These are phyloP conservation scores for Pseudogymnoascus sp. DNA, from an alignment of 2,329 filamentous ascomycete species.

Conservation along the genomic window DNA sequence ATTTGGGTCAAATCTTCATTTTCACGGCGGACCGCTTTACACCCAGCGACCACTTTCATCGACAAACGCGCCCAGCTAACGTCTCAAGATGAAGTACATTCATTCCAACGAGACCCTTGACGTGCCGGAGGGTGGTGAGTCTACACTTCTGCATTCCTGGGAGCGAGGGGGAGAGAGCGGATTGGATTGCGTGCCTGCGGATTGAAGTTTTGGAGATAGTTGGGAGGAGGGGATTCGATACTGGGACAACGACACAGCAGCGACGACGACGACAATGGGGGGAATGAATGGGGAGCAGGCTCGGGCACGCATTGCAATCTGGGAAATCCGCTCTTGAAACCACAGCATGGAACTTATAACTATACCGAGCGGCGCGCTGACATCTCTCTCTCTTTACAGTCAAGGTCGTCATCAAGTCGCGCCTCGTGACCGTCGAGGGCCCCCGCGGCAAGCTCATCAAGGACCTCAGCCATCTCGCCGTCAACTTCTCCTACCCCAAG, in stretches of 20 bases:
- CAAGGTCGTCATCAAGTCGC: constrained; percentile 96
- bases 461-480: constrained; percentile 91
- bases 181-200: constrained; percentile 6
- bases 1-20: constrained; percentile 8
- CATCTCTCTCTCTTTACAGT: constrained; percentile 49
- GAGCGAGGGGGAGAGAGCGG: constrained; percentile 10
- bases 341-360: constrained; percentile 22
- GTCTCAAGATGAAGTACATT: constrained; percentile 97
- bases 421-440: constrained; percentile 93
- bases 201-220: not conserved
- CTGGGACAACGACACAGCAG: no score
- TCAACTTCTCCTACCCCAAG: constrained; percentile 86
- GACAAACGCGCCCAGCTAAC: constrained; percentile 11
- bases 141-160: constrained; percentile 6
- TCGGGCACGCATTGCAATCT: constrained; percentile 10
- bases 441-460: constrained; percentile 87
- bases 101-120: constrained; percentile 93
- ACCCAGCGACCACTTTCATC: constrained; percentile 9
- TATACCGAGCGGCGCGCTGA: constrained; percentile 23
- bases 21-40: not conserved
- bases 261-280: constrained; percentile 14
- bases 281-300: not conserved
- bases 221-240: not conserved
- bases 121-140: constrained; percentile 95
- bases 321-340: not conserved